Evolutionary conservation across 371 early-diverging fungal species (phyloP).

Genomic region (Apophysomyces elegans): DNA sequence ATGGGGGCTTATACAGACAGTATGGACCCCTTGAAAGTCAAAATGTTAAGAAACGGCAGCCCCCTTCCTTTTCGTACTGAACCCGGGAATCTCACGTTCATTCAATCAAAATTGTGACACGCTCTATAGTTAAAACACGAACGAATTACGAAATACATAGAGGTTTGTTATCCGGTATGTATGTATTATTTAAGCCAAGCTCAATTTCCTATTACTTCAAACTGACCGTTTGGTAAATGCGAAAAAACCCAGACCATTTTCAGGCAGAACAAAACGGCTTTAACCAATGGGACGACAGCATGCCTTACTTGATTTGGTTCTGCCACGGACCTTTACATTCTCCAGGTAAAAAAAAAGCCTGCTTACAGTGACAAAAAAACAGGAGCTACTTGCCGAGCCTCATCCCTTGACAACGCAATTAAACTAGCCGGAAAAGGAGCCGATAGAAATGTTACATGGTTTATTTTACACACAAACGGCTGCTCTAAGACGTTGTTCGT

Average conservation of each 20-base stretch:
- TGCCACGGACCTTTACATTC: neutral
- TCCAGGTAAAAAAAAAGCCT: neutral
- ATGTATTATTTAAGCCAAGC: no score
- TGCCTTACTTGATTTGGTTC: neutral
- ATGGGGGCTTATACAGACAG: no score
- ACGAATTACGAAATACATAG: no score
- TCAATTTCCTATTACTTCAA: no score
- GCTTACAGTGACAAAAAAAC: constrained; percentile 4
- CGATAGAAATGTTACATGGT: constrained; percentile 11
- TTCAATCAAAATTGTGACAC: no score
- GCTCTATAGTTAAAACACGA: no score
- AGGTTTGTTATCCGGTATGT: no score
- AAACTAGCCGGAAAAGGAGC: constrained; percentile 6
- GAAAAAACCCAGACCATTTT: neutral
- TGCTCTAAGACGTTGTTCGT: constrained; percentile 9
- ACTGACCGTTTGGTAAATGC: neutral
- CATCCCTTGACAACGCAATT: constrained; percentile 8
- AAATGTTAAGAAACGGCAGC: no score
- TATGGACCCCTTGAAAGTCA: no score
- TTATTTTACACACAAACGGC: constrained; percentile 12
- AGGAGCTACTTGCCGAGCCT: constrained; percentile 9
- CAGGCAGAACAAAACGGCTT: neutral
- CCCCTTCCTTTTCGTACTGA: no score
- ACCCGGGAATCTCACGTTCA: no score
- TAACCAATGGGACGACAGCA: neutral